These are phyloP conservation scores for Oryza australiensis DNA, from an alignment of 176 grass and related monocot genomes.

Conservation along the genomic window DNA sequence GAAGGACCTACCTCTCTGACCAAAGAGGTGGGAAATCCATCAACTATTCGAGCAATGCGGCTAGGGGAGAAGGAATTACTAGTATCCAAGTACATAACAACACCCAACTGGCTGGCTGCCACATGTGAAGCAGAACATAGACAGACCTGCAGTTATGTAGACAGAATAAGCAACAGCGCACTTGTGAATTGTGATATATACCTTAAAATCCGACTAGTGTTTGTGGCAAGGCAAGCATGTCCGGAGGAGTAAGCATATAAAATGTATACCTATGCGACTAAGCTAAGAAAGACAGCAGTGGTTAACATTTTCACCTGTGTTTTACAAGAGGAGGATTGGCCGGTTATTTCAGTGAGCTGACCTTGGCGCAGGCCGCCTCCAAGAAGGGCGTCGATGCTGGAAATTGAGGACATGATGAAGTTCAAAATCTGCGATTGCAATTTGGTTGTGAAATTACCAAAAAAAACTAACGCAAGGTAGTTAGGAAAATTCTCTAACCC, in stretches of 20 bases:
- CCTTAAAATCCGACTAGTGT: no score
- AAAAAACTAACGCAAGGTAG: not conserved
- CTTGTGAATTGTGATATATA: not conserved
- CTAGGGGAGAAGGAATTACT: conserved; percentile 82
- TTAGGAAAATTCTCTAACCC: no score
- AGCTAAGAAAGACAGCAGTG: not conserved
- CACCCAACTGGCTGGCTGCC: conserved; percentile 54
- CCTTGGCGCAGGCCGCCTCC: conserved; percentile 73
- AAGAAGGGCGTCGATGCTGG: conserved; percentile 77
- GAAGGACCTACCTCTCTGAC: conserved; percentile 49
- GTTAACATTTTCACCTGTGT: conserved; percentile 47
- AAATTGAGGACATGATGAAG: conserved; percentile 13
- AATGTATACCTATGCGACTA: not conserved
- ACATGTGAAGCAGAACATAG: conserved; percentile 60
- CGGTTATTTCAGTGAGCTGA: conserved; percentile 74
- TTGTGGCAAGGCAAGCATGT: not conserved
- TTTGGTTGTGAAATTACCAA: not conserved
- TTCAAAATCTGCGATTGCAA: not conserved
- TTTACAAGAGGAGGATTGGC: conserved; percentile 87
- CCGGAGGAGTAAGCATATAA: not conserved
- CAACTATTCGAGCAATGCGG: conserved; percentile 51
- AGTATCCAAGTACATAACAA: conserved; percentile 82
- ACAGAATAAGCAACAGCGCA: conserved; percentile 9
- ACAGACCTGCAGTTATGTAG: conserved; percentile 61
- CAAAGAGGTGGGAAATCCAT: conserved; percentile 35